A percentile compares a stretch with the other conserved stretches of the same genome.
phyloP scores from a whole-genome alignment of 805 yeast genomes.

The Torulaspora gathmanii region DNA sequence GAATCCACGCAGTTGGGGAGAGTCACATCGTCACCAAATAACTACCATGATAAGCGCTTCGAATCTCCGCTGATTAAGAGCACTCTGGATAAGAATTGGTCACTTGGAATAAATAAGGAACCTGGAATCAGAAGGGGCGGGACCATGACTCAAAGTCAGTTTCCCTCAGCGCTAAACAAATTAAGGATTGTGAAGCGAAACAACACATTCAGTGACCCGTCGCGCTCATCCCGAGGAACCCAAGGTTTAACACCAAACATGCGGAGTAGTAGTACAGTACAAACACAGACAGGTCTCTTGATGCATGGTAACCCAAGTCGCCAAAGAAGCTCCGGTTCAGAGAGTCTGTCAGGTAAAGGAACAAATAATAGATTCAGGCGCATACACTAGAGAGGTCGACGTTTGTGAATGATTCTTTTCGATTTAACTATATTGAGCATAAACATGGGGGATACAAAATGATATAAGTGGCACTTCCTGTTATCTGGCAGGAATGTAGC shows the following conservation, averaged over 20 bases:
- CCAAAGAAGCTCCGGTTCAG: slow-evolving; percentile 3
- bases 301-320: slow-evolving; percentile 11
- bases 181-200: slow-evolving; percentile 24
- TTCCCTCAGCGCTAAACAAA: slow-evolving; percentile 27
- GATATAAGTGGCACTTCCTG: slow-evolving; percentile 8
- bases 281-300: slow-evolving; percentile 10
- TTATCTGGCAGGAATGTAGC: neutral
- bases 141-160: slow-evolving; percentile 4
- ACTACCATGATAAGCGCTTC: neutral
- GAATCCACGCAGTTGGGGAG: slow-evolving; percentile 17
- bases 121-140: neutral
- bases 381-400: slow-evolving; percentile 2
- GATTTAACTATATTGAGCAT: slow-evolving; percentile 6
- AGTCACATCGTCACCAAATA: slow-evolving; percentile 1
- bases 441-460: slow-evolving; percentile 9
- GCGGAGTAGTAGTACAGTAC: slow-evolving; percentile 19
- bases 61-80: neutral
- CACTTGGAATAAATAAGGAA: neutral
- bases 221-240: slow-evolving; percentile 12
- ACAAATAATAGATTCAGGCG: slow-evolving; percentile 11
- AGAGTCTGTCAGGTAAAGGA: neutral
- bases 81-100: neutral
- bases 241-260: slow-evolving; percentile 23
- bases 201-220: slow-evolving; percentile 16
- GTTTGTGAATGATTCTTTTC: slow-evolving; percentile 4